phyloP scores from a whole-genome alignment of 2,329 filamentous ascomycete species.

The Falciphora oryzae region DNA sequence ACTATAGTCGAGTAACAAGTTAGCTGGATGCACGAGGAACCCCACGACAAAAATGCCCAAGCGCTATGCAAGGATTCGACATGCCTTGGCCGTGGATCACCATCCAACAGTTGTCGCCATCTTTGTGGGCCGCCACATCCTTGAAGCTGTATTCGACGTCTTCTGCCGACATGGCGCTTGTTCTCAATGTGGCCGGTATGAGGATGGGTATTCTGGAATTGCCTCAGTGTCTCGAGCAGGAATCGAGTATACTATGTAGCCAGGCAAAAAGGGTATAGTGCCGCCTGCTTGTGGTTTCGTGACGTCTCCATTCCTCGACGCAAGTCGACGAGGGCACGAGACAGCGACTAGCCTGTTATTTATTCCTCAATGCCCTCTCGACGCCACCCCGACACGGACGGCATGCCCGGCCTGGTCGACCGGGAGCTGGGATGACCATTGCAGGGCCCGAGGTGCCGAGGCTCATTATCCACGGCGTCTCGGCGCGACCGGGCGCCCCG shows the following conservation, averaged over 20 bases:
- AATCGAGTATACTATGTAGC: neutral
- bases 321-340: neutral
- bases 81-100: slow-evolving; percentile 49
- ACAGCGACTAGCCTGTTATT: neutral
- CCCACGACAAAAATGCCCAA: too few species aligned
- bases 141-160: slow-evolving; percentile 26
- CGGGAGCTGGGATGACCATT: neutral
- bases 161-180: neutral
- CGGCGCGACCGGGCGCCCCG: too few species aligned
- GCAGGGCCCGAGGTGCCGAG: neutral
- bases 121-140: slow-evolving; percentile 45
- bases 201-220: too few species aligned
- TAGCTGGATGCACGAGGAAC: slow-evolving; percentile 4
- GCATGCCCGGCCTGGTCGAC: too few species aligned
- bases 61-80: slow-evolving; percentile 20
- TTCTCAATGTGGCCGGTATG: neutral
- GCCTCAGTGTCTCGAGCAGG: neutral
- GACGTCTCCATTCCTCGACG: neutral
- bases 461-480: neutral
- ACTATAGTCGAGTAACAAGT: slow-evolving; percentile 39
- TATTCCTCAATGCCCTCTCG: neutral
- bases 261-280: neutral
- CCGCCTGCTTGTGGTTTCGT: neutral
- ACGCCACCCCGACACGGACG: too few species aligned
- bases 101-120: slow-evolving; percentile 44